A percentile compares a stretch with the other conserved stretches of the same genome.
phyloP scores from a whole-genome alignment of 805 yeast genomes.

The Metschnikowia gruessii region DNA sequence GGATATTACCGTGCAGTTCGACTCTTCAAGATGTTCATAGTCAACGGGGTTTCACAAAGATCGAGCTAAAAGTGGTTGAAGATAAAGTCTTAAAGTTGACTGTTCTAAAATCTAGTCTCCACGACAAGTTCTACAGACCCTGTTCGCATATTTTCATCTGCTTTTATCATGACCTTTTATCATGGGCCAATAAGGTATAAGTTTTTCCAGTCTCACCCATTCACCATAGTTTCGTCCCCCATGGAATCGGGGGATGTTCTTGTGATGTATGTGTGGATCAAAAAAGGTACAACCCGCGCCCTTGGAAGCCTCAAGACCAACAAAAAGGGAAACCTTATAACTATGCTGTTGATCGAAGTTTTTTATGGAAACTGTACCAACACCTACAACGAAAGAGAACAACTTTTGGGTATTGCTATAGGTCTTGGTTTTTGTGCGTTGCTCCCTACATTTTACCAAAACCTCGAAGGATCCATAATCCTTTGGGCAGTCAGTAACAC shows the following conservation, averaged over 20 bases:
- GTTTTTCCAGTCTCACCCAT: conserved; percentile 20
- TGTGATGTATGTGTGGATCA: no score
- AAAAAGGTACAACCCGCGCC: no score
- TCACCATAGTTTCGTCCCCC: conserved; percentile 17
- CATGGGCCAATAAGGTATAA: conserved; percentile 20
- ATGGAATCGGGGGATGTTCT: neutral
- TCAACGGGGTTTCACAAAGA: conserved; percentile 18
- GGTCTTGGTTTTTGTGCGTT: no score
- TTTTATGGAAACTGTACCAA: no score
- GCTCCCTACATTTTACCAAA: no score
- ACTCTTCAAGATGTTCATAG: conserved; percentile 13
- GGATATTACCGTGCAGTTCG: conserved; percentile 17
- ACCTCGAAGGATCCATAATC: no score
- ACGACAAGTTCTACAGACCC: conserved; percentile 15
- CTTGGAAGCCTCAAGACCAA: no score
- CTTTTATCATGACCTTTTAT: conserved; percentile 18
- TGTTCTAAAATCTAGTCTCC: conserved; percentile 15
- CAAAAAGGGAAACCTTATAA: no score
- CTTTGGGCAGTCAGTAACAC: no score
- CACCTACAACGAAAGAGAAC: no score
- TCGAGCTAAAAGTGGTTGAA: conserved; percentile 11
- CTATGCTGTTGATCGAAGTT: no score
- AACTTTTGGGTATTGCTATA: no score
- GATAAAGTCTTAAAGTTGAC: conserved; percentile 15
- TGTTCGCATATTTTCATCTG: conserved; percentile 17